Base-by-base conservation (phyloP, 176 grass and related monocot genomes). In the Rhynchospora tenuis region DNA sequence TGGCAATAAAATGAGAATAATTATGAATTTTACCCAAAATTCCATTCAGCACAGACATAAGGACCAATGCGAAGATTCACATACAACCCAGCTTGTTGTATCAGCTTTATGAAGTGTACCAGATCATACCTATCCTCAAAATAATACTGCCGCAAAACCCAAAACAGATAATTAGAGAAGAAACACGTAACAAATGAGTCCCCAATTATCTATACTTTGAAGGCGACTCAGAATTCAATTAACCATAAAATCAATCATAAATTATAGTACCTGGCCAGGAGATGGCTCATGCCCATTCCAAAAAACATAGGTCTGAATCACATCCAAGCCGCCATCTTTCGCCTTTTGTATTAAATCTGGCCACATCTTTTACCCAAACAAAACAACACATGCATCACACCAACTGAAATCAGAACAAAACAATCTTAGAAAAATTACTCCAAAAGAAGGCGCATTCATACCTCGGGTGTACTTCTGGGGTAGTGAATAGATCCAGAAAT, bases 401-500 rank as follows among this genome's bases (percentile, higher is more conserved):
- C 16, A 14, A 70, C 14, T 19, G 47, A 44, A 70, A 67, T 74
- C 20, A 68, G 58, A 38, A 56, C 57, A 76, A 72, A 44, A 70
- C 13, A 78, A 80, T 75, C 66, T 59, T 15, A 70, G 33, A 44
- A 12, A 33, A 43, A 62, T 46, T 38, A 19, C 9, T 78, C 44
- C 55, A 83, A 38, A 65, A 83, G n/a, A 59, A 59, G 16, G 31
- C 13, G 45, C 59, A 81, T 38, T 33, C 59, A 22, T 61, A 95
- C 96, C 93, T 99, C 93, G 33, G 96, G 96, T 47, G 87, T 87
- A 85, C 96, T 95, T 83, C 96, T 87, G 20, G 96, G 96, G 88
- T 99, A 99, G 93, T 99, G 96, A 90, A 99, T 93, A 80, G 96
- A 99, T 46, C 96, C 96, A 60, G 96, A 99, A 52, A 99, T 88